Percentiles rank a stretch among this genome's conserved stretches.
phyloP scores from a whole-genome alignment of 305 asterid species.

The Fraxinus velutina region DNA sequence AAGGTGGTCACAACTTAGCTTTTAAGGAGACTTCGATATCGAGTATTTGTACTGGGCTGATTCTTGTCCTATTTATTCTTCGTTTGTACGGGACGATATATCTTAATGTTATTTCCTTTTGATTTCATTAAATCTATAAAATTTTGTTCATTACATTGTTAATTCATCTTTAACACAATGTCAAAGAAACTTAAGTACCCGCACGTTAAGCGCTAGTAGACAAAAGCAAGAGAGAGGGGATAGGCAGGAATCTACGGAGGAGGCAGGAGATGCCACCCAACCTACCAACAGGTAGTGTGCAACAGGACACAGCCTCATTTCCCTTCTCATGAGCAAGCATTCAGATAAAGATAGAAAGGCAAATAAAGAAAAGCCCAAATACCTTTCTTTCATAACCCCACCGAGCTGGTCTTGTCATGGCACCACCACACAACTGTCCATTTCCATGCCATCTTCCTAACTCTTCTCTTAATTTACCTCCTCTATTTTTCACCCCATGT shows the following conservation, averaged over 20 bases:
- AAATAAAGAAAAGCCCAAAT: slow-evolving; percentile 4
- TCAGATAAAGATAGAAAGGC: neutral
- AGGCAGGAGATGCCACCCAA: slow-evolving; percentile 19
- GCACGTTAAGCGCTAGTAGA: neutral
- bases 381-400: slow-evolving; percentile 37
- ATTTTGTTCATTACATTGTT: neutral
- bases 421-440: neutral
- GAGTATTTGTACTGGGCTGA: neutral
- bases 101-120: neutral
- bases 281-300: slow-evolving; percentile 29
- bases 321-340: slow-evolving; percentile 15
- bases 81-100: neutral
- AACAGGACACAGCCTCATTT: neutral
- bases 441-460: neutral
- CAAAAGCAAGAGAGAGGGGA: neutral
- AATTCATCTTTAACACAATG: neutral
- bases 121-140: neutral
- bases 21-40: neutral
- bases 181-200: neutral
- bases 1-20: neutral
- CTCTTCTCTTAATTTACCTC: neutral
- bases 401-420: slow-evolving; percentile 38
- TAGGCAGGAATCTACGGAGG: slow-evolving; percentile 15
- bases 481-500: neutral
- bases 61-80: neutral